Evolutionary conservation across 352 stramenopile species (phyloP).

Genomic region (Phytophthora brassicae): DNA sequence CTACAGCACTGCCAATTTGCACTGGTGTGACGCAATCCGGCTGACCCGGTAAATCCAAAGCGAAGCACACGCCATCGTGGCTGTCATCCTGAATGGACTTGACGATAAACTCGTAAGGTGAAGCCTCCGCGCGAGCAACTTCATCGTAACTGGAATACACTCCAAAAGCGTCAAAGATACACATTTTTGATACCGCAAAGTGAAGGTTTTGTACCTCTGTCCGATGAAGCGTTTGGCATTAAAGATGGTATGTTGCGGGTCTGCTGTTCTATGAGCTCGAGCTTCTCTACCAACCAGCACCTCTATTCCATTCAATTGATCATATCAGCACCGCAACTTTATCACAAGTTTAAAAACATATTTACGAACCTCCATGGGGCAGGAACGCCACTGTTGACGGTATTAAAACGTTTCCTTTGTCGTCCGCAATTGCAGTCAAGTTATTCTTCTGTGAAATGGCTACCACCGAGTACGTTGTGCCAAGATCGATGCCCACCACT

Average conservation of each 20-base stretch:
- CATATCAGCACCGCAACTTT: neutral
- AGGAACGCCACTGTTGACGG: slow-evolving; percentile 73
- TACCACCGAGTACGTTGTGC: slow-evolving; percentile 80
- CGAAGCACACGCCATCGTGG: slow-evolving; percentile 52
- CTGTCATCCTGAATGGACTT: slow-evolving; percentile 4
- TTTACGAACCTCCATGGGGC: slow-evolving; percentile 33
- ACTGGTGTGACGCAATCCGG: slow-evolving; percentile 50
- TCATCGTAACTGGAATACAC: slow-evolving; percentile 30
- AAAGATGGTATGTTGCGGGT: slow-evolving; percentile 70
- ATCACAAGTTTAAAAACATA: neutral
- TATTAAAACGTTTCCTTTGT: slow-evolving; percentile 46
- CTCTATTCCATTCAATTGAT: slow-evolving; percentile 14
- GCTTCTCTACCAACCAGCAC: slow-evolving; percentile 52
- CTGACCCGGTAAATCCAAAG: slow-evolving; percentile 37
- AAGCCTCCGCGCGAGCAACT: slow-evolving; percentile 18
- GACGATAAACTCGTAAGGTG: slow-evolving; percentile 55
- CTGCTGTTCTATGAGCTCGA: slow-evolving; percentile 43
- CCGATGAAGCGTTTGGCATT: slow-evolving; percentile 83
- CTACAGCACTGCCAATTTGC: slow-evolving; percentile 41
- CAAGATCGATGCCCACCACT: slow-evolving; percentile 74
- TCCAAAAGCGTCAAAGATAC: neutral
- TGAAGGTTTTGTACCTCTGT: slow-evolving; percentile 26
- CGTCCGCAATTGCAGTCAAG: slow-evolving; percentile 64
- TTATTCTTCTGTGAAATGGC: slow-evolving; percentile 66
- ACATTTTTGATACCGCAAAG: neutral